Conservation (phyloP, 805 yeast species). For the Yarrowia phangngaensis region DNA sequence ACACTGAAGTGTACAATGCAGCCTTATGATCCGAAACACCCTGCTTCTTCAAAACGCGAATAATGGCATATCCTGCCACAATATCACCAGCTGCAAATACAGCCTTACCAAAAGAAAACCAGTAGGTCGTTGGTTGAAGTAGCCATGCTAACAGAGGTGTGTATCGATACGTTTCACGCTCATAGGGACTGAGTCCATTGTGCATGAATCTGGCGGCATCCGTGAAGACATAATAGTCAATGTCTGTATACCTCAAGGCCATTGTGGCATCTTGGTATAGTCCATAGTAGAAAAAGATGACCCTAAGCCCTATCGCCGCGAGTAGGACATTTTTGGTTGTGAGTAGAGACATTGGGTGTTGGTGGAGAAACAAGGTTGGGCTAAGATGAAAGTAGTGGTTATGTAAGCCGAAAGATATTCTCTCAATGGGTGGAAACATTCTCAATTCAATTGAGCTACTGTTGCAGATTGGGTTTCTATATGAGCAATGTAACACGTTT, state of each 20-base stretch:
- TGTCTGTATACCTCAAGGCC: constrained; percentile 85
- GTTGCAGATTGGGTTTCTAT: no score
- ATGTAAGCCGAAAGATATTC: no score
- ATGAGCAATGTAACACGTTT: no score
- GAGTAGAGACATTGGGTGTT: constrained; percentile 22
- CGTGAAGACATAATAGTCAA: constrained; percentile 88
- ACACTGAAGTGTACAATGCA: constrained; percentile 53
- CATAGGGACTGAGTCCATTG: constrained; percentile 59
- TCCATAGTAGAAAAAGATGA: constrained; percentile 71
- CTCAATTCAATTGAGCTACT: no score
- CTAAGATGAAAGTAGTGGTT: no score
- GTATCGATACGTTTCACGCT: constrained; percentile 84
- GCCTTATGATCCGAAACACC: constrained; percentile 39
- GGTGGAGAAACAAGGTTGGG: constrained; percentile 15
- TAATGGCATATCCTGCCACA: constrained; percentile 66
- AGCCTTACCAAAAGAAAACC: constrained; percentile 66
- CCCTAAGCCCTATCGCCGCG: constrained; percentile 42
- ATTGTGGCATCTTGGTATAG: constrained; percentile 77
- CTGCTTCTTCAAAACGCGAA: constrained; percentile 42
- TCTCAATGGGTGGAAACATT: no score
- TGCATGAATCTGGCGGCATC: constrained; percentile 80
- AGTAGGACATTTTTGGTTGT: constrained; percentile 32
- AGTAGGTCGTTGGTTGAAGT: constrained; percentile 59
- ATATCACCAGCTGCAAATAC: constrained; percentile 75
- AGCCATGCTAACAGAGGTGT: constrained; percentile 89